A percentile compares a stretch with the other conserved stretches of the same genome.
These are phyloP conservation scores for Blastocystis sp. DNA, from an alignment of 352 stramenopile genomes.

Conservation along the genomic window DNA sequence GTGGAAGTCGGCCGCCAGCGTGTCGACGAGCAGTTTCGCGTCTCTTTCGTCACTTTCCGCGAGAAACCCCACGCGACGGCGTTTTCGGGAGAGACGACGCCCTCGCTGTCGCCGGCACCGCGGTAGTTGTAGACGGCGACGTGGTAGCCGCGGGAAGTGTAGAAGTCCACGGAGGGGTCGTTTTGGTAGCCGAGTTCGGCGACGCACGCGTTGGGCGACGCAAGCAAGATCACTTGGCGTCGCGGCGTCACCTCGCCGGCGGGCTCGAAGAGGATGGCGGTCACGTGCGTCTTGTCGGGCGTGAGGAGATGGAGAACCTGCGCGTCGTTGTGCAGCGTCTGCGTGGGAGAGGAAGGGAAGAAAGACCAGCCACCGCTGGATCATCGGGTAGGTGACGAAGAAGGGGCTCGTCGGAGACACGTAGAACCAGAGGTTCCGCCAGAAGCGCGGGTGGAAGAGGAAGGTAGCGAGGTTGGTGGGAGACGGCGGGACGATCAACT, in stretches of 20 bases:
- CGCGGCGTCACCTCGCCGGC: too few relatives aligned
- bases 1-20: background rate
- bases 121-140: slow-evolving; percentile 32
- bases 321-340: background rate
- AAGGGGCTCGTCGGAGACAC: background rate
- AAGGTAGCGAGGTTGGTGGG: background rate
- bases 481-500: background rate
- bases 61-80: background rate
- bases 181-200: background rate
- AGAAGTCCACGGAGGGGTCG: background rate
- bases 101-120: background rate
- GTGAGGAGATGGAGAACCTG: background rate
- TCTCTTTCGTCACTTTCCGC: background rate
- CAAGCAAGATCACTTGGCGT: background rate
- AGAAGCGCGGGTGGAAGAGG: background rate
- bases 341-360: background rate
- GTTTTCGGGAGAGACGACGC: slow-evolving; percentile 4
- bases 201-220: slow-evolving; percentile 17
- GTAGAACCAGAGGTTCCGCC: background rate
- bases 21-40: background rate
- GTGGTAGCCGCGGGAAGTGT: background rate
- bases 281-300: background rate
- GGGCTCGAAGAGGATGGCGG: background rate
- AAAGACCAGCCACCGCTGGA: background rate
- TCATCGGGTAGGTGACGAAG: slow-evolving; percentile 36